Base-by-base conservation (phyloP, 495 filamentous ascomycete species). In the Pyrenula massariospora region DNA sequence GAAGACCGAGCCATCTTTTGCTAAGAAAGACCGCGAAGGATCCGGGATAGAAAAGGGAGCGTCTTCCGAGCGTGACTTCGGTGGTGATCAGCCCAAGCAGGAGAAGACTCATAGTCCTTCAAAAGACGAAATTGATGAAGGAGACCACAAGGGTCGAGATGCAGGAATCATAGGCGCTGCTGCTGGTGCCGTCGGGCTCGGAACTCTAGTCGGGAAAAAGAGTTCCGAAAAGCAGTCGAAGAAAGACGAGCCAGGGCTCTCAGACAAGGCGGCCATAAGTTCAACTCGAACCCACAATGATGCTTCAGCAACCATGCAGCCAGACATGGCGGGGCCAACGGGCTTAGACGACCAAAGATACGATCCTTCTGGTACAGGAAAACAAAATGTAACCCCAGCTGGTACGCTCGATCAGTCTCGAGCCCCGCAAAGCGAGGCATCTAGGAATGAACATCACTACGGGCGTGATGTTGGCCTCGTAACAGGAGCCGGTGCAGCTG, bases 121-220 rank as follows among this genome's bases (percentile, higher is more conserved):
- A 12, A 67, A 73, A 52, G 80, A 81, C 63, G 75, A 76, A 55
- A 58, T 31, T 60, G 72, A 74, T 56, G 58, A 57, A 3, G 53
- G 55, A 15, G n/a, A n/a, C n/a, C 58, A 60, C 19, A 21, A 54
- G 19, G 56, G 58, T 25, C 48, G 56, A 21, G 56, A 60, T 58
- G 56, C 56, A 22, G 58, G 57, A 11, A 20, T 60, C 24, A 23
- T 36, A 3, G 58, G 58, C 15, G 58, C 58, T 31, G 56, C 48
- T 8, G 50, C 50, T 52, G 50, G 50, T 52, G 50, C 50, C 5
- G 19, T 52, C n/a, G 58, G 58, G n/a, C 25, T 57, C 15, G 58
- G 22, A 36, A 50, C 48, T 52, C 49, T 58, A 24, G 58, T 25
- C 42, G 50, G 49, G 24, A 55, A 25, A 22, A 58, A 60, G 56